These are phyloP conservation scores for Lentinus brumalis DNA, from an alignment of 768 basidiomycete species.

Conservation along the genomic window DNA sequence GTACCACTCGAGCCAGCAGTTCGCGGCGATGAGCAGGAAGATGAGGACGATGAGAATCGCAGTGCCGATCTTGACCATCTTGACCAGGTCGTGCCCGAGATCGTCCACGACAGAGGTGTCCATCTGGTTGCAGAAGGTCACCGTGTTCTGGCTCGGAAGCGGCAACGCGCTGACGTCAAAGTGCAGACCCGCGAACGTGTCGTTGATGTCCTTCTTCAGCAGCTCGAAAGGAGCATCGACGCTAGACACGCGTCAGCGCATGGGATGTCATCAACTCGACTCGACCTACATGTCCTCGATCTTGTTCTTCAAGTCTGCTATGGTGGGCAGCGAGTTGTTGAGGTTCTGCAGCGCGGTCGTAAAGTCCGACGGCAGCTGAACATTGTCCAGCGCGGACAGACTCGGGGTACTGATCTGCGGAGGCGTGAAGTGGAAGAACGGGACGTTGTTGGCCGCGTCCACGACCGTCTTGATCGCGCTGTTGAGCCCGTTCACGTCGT, in stretches of 20 bases:
- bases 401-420: conserved; percentile 79
- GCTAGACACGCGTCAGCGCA: conserved; percentile 35
- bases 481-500: conserved; percentile 68
- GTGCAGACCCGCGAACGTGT: conserved; percentile 72
- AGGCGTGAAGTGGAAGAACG: conserved; percentile 65
- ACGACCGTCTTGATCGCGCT: conserved; percentile 64
- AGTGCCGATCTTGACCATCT: conserved; percentile 77
- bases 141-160: conserved; percentile 65
- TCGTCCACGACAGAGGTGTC: conserved; percentile 88
- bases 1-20: conserved; percentile 85
- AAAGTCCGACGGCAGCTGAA: conserved; percentile 80
- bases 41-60: conserved; percentile 72
- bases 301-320: conserved; percentile 70
- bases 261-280: background rate
- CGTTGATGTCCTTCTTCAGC: conserved; percentile 87
- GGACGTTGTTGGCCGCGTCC: conserved; percentile 48
- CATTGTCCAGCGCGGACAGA: conserved; percentile 71
- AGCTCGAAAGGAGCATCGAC: conserved; percentile 87
- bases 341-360: conserved; percentile 71
- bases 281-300: conserved; percentile 66
- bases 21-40: conserved; percentile 70
- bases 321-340: conserved; percentile 78
- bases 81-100: conserved; percentile 76
- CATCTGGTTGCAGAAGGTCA: conserved; percentile 76
- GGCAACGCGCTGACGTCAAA: conserved; percentile 77